Evolutionary conservation across 108 stramenopile species (phyloP).

Genomic region (Schizochytrium sp.): DNA sequence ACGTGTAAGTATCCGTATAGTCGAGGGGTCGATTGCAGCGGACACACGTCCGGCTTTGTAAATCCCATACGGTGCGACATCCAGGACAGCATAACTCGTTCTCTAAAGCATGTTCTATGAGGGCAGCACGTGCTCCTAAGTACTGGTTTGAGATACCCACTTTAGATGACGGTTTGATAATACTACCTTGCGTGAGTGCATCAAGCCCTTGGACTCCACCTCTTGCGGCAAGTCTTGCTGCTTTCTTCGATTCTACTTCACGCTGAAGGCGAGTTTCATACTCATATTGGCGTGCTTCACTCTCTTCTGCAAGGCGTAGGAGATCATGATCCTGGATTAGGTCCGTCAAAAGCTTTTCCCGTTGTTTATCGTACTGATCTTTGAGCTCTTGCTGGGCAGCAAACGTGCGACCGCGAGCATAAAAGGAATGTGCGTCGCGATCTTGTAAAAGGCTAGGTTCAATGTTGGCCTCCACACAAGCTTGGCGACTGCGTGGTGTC

Average conservation of each 20-base stretch:
- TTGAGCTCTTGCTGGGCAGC: slow-evolving; percentile 7
- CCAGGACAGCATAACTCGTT: slow-evolving; percentile 23
- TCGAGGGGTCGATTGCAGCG: slow-evolving; percentile 4
- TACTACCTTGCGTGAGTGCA: neutral
- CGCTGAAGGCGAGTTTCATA: neutral
- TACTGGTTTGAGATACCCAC: neutral
- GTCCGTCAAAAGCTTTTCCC: neutral
- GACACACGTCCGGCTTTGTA: neutral
- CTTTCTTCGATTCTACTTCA: neutral
- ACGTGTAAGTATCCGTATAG: neutral
- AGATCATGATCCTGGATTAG: neutral
- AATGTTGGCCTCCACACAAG: neutral
- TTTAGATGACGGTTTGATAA: neutral
- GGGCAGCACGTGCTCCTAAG: neutral
- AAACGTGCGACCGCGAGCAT: slow-evolving; percentile 5
- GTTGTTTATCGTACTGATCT: neutral
- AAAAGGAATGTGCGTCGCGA: slow-evolving; percentile 14
- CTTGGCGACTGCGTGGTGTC: neutral
- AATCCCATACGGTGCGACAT: neutral
- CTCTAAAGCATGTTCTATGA: neutral
- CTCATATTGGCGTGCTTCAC: neutral
- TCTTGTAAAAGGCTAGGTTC: neutral
- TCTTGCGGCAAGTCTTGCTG: too few relatives aligned
- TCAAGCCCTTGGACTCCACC: slow-evolving; percentile 15
- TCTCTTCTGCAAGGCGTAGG: neutral